Percentiles rank a stretch among this genome's conserved stretches.
These are phyloP conservation scores for Onygena corvina DNA, from an alignment of 2,329 filamentous ascomycete genomes.

Conservation along the genomic window DNA sequence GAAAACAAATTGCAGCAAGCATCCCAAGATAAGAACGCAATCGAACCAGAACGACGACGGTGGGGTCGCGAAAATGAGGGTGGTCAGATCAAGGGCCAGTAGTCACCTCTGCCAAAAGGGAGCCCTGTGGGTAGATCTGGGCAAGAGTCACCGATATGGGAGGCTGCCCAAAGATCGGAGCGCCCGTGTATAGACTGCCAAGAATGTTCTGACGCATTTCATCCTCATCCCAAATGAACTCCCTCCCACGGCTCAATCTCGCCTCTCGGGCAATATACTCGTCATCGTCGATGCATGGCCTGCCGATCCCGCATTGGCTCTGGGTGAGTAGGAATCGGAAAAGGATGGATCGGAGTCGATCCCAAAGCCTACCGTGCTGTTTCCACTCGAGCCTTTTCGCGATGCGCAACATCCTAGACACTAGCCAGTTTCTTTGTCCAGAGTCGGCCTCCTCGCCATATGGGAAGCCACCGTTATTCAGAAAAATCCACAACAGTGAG, in stretches of 20 bases:
- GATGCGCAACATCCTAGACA: constrained; percentile 24
- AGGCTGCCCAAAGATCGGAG: constrained; percentile 8
- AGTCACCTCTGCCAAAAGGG: background rate
- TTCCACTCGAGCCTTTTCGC: constrained; percentile 25
- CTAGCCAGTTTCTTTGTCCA: constrained; percentile 24
- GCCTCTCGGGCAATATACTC: constrained; percentile 20
- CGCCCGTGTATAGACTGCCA: constrained; percentile 15
- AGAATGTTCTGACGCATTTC: constrained; percentile 22
- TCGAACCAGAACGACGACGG: background rate
- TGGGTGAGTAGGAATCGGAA: constrained; percentile 22
- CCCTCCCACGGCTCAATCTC: constrained; percentile 11
- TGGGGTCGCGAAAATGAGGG: background rate
- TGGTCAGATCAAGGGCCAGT: background rate
- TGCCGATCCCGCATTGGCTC: constrained; percentile 23
- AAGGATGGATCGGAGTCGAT: constrained; percentile 20
- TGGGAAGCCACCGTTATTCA: constrained; percentile 23
- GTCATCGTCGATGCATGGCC: constrained; percentile 16
- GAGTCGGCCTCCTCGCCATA: constrained; percentile 16
- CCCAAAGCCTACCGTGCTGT: constrained; percentile 21
- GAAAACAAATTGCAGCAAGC: background rate
- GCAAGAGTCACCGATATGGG: constrained; percentile 1
- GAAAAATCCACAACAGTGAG: constrained; percentile 24
- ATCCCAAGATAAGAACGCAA: background rate
- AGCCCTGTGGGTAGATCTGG: background rate
- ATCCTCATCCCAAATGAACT: constrained; percentile 22